These are phyloP conservation scores for Berkeleyomyces rouxiae DNA, from an alignment of 2,329 filamentous ascomycete species.

Conservation along the genomic window DNA sequence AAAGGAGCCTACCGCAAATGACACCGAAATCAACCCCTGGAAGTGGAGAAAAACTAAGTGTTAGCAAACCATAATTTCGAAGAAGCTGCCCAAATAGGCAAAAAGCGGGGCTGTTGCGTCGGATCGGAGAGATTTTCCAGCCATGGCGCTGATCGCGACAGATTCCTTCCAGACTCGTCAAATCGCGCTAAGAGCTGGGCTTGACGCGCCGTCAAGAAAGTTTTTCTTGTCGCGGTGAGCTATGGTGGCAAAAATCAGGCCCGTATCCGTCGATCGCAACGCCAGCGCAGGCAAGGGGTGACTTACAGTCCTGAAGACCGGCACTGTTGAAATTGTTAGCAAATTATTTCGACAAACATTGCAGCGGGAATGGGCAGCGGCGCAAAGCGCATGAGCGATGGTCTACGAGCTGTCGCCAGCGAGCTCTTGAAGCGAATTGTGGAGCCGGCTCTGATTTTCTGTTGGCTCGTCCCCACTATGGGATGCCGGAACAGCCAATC, in stretches of 20 bases:
- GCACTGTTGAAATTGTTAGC: conserved; percentile 12
- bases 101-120: background rate
- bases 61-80: conserved; percentile 8
- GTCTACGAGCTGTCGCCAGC: background rate
- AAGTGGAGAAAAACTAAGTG: conserved; percentile 8
- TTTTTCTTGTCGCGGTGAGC: background rate
- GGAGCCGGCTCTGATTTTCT: background rate
- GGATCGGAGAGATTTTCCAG: background rate
- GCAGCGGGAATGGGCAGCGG: background rate
- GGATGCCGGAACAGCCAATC: background rate
- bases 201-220: background rate
- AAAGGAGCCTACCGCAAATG: conserved; percentile 42
- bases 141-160: background rate
- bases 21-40: conserved; percentile 76
- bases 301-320: conserved; percentile 14
- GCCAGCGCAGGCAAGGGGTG: no score
- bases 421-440: background rate
- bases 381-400: background rate
- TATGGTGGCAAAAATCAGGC: background rate
- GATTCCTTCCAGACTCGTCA: background rate
- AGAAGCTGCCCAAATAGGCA: background rate
- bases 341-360: background rate
- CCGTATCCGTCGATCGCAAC: background rate
- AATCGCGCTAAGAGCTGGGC: background rate
- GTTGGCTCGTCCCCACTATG: background rate